Conservation (phyloP, 2,329 filamentous ascomycete genomes). For the Ophiostoma novo-ulmi region DNA sequence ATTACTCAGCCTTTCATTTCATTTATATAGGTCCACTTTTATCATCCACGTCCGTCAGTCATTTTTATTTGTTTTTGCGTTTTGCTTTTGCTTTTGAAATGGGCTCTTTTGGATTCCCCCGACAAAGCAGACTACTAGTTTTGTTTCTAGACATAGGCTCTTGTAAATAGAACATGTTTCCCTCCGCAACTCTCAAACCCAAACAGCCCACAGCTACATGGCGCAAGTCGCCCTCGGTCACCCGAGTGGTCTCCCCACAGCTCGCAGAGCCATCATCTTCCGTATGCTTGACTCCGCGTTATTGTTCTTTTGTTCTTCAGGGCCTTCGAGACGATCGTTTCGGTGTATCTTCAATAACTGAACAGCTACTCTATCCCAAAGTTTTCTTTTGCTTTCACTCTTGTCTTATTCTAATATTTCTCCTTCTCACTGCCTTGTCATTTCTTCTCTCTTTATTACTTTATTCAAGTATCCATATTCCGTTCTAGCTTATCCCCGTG, state of each 20-base stretch:
- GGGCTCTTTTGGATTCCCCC: background rate
- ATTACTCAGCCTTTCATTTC: constrained; percentile 16
- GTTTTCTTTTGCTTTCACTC: background rate
- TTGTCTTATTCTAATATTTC: background rate
- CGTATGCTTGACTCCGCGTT: background rate
- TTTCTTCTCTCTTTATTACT: background rate
- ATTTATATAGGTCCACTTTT: constrained; percentile 10
- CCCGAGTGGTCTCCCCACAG: background rate
- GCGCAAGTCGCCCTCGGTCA: background rate
- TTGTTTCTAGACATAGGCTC: background rate
- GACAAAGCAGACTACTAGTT: background rate
- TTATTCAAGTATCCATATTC: background rate
- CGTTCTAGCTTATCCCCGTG: background rate
- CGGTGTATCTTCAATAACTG: background rate
- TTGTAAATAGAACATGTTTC: background rate
- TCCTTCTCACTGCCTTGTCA: background rate
- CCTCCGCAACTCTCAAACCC: background rate
- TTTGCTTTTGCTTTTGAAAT: background rate
- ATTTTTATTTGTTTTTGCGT: background rate
- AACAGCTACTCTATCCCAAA: background rate
- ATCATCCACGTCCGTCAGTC: constrained; percentile 7
- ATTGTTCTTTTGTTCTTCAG: background rate
- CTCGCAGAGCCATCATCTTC: background rate
- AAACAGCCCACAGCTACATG: background rate
- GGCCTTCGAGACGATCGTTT: background rate